Evolutionary conservation across 2,329 filamentous ascomycete species (phyloP).

Genomic region (Parafenestella ontariensis): DNA sequence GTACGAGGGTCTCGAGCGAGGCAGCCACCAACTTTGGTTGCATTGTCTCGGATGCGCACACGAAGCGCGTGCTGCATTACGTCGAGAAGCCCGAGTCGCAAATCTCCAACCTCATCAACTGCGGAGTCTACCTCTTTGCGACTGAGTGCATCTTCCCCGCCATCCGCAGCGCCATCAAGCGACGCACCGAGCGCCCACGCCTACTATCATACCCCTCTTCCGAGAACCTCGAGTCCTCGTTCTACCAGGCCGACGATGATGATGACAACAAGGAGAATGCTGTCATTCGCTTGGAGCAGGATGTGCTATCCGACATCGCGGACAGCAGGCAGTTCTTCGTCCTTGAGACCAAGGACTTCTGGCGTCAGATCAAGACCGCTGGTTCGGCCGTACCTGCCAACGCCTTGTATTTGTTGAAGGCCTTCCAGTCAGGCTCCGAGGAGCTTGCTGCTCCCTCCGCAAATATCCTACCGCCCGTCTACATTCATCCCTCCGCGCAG

Average conservation of each 20-base stretch:
- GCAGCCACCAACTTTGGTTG: slow-evolving; percentile 96
- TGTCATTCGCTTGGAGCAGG: slow-evolving; percentile 93
- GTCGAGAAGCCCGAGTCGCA: slow-evolving; percentile 98
- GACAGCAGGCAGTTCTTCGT: slow-evolving; percentile 99
- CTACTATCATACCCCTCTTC: slow-evolving; percentile 95
- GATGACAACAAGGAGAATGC: slow-evolving; percentile 80
- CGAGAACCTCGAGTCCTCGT: slow-evolving; percentile 82
- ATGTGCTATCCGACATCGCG: slow-evolving; percentile 92
- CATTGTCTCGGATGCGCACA: slow-evolving; percentile 93
- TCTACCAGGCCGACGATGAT: slow-evolving; percentile 67
- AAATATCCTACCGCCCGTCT: slow-evolving; percentile 90
- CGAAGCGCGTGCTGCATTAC: slow-evolving; percentile 95
- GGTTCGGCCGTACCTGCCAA: slow-evolving; percentile 97
- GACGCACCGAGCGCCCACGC: slow-evolving; percentile 87
- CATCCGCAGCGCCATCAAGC: slow-evolving; percentile 94
- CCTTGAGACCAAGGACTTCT: slow-evolving; percentile 98
- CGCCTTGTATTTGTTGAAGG: slow-evolving; percentile 94
- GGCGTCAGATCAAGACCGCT: slow-evolving; percentile 99
- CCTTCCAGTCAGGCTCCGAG: slow-evolving; percentile 79
- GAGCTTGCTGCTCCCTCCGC: slow-evolving; percentile 85
- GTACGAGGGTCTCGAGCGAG: slow-evolving; percentile 88
- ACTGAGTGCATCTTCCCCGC: slow-evolving; percentile 96
- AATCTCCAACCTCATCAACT: slow-evolving; percentile 99
- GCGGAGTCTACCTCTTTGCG: slow-evolving; percentile 96
- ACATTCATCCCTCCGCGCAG: slow-evolving; percentile 88